Evolutionary conservation across 2,329 filamentous ascomycete species (phyloP), one percentile per base, ranked within the genome.

Genomic region (Alternaria panax): DNA sequence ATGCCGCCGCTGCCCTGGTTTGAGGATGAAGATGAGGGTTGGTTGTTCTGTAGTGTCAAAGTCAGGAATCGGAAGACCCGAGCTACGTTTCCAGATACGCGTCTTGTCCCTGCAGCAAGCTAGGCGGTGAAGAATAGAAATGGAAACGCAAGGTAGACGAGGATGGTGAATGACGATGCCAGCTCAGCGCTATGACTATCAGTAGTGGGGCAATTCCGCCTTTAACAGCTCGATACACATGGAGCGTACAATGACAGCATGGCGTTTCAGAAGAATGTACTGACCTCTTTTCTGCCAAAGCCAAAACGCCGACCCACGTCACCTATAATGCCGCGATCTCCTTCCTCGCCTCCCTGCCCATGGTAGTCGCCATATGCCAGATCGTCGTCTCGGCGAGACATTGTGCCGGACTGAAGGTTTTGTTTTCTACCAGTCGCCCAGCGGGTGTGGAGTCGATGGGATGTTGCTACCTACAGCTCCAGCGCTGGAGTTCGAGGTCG

Each of bases 281-380:
- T 71, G 45, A 75, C 75, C 60, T 73, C 69, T 64, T 75, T 70
- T 51, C 58, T 70, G 63, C 71, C 68, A 51, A 74, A 73, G 67
- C 77, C 76, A 63, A 75, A 72, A 67, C 81, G 83, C 68, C 80
- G 80, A 58, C 84, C 82, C 60, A 85, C 80, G 67, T 85, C 83
- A 36, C 84, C 82, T 36, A 85, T 76, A 30, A 87, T 70, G n/a
- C 84, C 82, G 40, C 84, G 79, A 42, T 84, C 80, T 40, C 76
- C 77, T 43, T 81, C 80, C 34, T 75, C 65, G 67, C 71, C 66
- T 59, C 76, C 62, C 69, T 71, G 69, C 18, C 68, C 73, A 57
- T 82, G 76, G 65, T 84, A 84, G 34, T 84, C 80, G 62, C 85
- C 85, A 70, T 87, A 87, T 54, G 85, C 85, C 70, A 87, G 69